Base-by-base conservation (phyloP, 257 asterid species). In the Cinchona pubescens region DNA sequence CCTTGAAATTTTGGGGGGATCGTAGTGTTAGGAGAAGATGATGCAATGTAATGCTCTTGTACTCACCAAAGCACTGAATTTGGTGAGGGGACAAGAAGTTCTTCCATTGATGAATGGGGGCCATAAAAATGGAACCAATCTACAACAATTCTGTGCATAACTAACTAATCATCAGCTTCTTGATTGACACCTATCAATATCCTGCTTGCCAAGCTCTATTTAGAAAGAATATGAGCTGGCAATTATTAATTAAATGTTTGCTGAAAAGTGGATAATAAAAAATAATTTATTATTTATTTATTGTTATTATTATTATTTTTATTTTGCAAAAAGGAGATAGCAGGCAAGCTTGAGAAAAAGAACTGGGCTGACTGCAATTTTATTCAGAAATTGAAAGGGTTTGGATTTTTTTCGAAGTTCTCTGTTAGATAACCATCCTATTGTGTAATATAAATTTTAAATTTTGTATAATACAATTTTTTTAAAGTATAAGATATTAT, bases 191-290 rank as follows among this genome's bases (percentile, higher is more conserved):
- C 58, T 23, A 72, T 72, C 35, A 25, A 32, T 55, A 23, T 71
- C 65, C 5, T 21, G 62, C 23, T 72, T 11, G 32, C 27, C 27
- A 65, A 21, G 49, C 49, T 38, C 15, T 65, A 9, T 37, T 18
- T 37, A 38, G 70, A 49, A 38, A 65, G 70, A 65, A 58, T 58
- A 60, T 73, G 59, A 72, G 76, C 59, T 72, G 69, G 76, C 76
- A 59, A 73, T 59, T 59, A 40, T 66, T 18, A 7, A 63, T 34
- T 67, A 1, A 9, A 10, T 66, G n/a, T 29, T 66, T 66, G 69
- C 34, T 25, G 42, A 37, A n/a, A 35, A 23, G 30, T 19, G 15
- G 34, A 35, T 37, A 60, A 59, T 1, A 25, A n/a, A 58, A 58
- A 27, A 2, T 58, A 46, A 69, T 46, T n/a, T n/a, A n/a, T n/a